Evolutionary conservation across 2,329 filamentous ascomycete genomes (phyloP), one percentile per base, ranked within the genome.

Genomic region (Samsoniella hepiali): DNA sequence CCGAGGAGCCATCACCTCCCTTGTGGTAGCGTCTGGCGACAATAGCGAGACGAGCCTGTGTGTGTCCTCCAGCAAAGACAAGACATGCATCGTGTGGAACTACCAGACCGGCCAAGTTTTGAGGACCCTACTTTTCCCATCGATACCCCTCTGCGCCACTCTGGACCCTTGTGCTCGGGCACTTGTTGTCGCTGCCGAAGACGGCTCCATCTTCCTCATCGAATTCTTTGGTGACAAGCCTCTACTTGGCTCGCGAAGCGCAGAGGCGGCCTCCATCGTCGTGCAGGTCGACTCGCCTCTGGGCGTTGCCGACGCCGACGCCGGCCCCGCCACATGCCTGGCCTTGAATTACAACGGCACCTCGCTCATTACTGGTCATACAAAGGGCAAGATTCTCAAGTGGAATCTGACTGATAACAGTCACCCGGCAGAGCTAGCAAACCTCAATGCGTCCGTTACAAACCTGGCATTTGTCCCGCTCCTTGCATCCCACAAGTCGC

Each of bases 61-160:
- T 64, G 84, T 97, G 27, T 96, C 94, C 3, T 86, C 88, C 7
- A 91, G 91, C 67, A 88, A 86, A 69, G 95, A 98, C 77, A 93
- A 91, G 76, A 95, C 91, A 8, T 91, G 91, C 69, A 88, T 97
- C 70, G 82, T 96, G 65, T 99, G 95, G 95, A 93, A 98, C 76
- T 96, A 96, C 73, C 86, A 88, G 66, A 91, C 87, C 0, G 91
- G 91, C 45, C 84, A 86, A 65, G 81, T 89, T 11, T 79, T 98
- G 63, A 87, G 93, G 50, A 98, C 93, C 4, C 87, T 96, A 67
- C 82, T 98, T 47, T 86, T 98, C 63, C 86, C 91, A 2, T 81
- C 83, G n/a, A 79, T 84, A 22, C 91, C 93, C 17, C 80, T 89
- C 36, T 93, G 89, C 69, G 74, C 94, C 40, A 80, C 85, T 9